phyloP scores from a whole-genome alignment of 2,329 filamentous ascomycete genomes.

The Cryphonectria radicalis region DNA sequence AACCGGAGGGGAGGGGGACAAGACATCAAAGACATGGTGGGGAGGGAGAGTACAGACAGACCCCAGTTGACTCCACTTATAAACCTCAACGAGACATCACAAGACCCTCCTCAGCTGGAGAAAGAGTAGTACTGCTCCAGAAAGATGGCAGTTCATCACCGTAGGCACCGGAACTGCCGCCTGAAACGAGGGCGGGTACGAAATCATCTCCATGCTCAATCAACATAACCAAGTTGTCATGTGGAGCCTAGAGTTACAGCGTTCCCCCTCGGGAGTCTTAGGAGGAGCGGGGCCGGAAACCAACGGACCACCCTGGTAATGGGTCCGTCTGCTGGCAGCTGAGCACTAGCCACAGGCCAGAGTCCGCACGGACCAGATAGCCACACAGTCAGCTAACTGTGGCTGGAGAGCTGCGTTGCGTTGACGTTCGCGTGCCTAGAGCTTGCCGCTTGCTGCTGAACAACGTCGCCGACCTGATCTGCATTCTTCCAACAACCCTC shows the following conservation, averaged over 20 bases:
- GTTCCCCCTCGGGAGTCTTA: slow-evolving; percentile 4
- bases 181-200: slow-evolving; percentile 1
- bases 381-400: slow-evolving; percentile 2
- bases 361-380: slow-evolving; percentile 19
- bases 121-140: not conserved
- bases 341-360: slow-evolving; percentile 4
- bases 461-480: slow-evolving; percentile 24
- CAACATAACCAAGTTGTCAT: not conserved
- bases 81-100: not conserved
- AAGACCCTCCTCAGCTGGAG: not conserved
- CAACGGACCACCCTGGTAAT: not conserved
- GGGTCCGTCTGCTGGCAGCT: not conserved
- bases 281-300: slow-evolving; percentile 19
- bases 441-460: slow-evolving; percentile 18
- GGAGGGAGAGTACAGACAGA: not conserved
- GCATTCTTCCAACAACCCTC: slow-evolving; percentile 7
- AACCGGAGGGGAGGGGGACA: not conserved
- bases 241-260: not conserved
- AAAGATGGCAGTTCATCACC: not conserved
- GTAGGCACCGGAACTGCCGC: not conserved
- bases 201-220: not conserved
- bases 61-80: not conserved
- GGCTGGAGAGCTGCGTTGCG: slow-evolving; percentile 25
- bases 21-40: not conserved
- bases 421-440: slow-evolving; percentile 31